These are phyloP conservation scores for Neurospora tetraspora DNA, from an alignment of 495 filamentous ascomycete genomes.

Conservation along the genomic window DNA sequence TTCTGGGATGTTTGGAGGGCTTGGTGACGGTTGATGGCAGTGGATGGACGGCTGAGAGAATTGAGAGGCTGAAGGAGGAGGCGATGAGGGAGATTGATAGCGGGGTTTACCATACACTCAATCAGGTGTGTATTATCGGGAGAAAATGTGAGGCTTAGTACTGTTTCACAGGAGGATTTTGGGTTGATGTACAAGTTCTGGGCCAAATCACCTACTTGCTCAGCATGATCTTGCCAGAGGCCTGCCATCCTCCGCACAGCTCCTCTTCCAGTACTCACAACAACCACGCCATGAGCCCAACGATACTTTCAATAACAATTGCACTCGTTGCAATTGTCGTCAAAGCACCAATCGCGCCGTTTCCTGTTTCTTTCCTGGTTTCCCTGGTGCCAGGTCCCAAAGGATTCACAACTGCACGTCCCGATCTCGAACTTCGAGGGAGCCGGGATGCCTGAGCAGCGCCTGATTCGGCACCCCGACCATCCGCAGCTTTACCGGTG, in stretches of 20 bases:
- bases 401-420: background rate
- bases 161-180: too few species aligned
- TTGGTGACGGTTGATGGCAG: slow-evolving; percentile 8
- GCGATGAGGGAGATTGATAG: slow-evolving; percentile 6
- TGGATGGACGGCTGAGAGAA: slow-evolving; percentile 7
- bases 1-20: slow-evolving; percentile 9
- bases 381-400: background rate
- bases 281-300: background rate
- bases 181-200: too few species aligned
- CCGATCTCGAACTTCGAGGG: background rate
- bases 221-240: too few species aligned
- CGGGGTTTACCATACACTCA: slow-evolving; percentile 11
- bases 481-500: background rate
- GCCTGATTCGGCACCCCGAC: background rate
- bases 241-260: background rate
- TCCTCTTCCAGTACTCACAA: background rate
- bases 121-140: slow-evolving; percentile 11
- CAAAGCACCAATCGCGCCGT: background rate
- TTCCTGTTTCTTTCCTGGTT: background rate
- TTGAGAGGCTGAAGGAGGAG: slow-evolving; percentile 3
- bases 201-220: too few species aligned
- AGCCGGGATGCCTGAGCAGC: background rate
- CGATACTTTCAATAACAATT: background rate
- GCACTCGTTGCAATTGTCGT: background rate
- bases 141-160: background rate